These are phyloP conservation scores for Punctularia strigosozonata DNA, from an alignment of 768 basidiomycete genomes.

Conservation along the genomic window DNA sequence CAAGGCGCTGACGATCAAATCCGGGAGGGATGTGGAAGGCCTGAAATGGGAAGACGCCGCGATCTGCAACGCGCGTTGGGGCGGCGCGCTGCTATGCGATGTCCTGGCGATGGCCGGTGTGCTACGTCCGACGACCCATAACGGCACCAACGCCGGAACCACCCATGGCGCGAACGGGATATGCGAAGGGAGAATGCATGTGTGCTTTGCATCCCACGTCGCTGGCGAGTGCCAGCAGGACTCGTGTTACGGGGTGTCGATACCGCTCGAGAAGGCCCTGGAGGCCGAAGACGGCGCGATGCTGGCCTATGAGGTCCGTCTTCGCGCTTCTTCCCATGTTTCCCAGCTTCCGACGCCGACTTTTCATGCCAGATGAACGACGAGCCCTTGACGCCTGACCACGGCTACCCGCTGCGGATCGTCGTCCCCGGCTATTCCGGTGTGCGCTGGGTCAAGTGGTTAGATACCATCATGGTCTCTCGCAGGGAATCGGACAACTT, in stretches of 20 bases:
- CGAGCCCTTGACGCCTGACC: constrained; percentile 42
- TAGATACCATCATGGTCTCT: constrained; percentile 47
- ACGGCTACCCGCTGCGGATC: constrained; percentile 56
- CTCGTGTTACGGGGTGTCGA: constrained; percentile 50
- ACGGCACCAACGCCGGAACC: constrained; percentile 9
- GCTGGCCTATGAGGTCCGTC: constrained; percentile 46
- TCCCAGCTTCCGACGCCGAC: neutral
- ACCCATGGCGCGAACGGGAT: too few relatives aligned
- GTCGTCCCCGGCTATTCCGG: constrained; percentile 59
- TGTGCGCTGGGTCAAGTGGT: constrained; percentile 71
- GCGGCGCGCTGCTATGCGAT: constrained; percentile 46
- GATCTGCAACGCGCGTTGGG: constrained; percentile 61
- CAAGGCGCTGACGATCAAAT: constrained; percentile 15
- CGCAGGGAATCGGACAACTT: constrained; percentile 49
- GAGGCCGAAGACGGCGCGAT: constrained; percentile 36
- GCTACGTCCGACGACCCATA: neutral
- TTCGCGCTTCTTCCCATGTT: neutral
- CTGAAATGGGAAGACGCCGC: constrained; percentile 38
- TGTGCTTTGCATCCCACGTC: constrained; percentile 48
- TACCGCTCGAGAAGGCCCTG: constrained; percentile 40
- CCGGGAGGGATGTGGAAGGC: constrained; percentile 12
- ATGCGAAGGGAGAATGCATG: constrained; percentile 35
- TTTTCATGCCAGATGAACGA: constrained; percentile 46
- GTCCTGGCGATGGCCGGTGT: constrained; percentile 37
- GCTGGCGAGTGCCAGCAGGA: constrained; percentile 55